phyloP scores from a whole-genome alignment of 2,329 filamentous ascomycete species.

The Paraphoma chrysanthemicola region DNA sequence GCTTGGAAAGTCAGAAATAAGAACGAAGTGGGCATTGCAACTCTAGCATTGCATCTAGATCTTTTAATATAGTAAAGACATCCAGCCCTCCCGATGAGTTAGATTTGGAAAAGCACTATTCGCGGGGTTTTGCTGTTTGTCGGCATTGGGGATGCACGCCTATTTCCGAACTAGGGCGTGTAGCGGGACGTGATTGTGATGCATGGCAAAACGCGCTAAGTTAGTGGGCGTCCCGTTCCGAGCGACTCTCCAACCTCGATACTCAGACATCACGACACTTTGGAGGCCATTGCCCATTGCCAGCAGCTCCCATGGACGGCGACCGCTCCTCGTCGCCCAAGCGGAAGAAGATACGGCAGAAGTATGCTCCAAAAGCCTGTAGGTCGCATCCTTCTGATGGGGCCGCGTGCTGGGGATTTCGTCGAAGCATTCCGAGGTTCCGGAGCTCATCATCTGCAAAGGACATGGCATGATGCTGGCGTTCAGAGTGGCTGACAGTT shows the following conservation, averaged over 20 bases:
- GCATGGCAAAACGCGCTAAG: no score
- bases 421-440: constrained; percentile 35
- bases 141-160: no score
- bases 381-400: constrained; percentile 20
- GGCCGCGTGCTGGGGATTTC: constrained; percentile 6
- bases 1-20: no score
- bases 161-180: no score
- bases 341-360: constrained; percentile 45
- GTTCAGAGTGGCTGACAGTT: constrained; percentile 15
- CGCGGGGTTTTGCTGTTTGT: no score
- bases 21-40: no score
- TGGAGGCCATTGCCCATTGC: constrained; percentile 25
- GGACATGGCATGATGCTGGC: not conserved
- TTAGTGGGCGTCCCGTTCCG: constrained; percentile 25
- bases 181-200: no score
- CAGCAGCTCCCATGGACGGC: constrained; percentile 23
- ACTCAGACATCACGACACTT: constrained; percentile 22
- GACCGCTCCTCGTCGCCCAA: constrained; percentile 38
- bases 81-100: no score
- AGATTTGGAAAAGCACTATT: no score
- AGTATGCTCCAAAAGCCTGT: constrained; percentile 47
- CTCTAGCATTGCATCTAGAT: no score
- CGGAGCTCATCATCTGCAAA: constrained; percentile 15
- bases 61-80: no score
- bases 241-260: constrained; percentile 18